Base-by-base conservation (phyloP, 83 land plant species). In the Diphasiastrum complanatum region DNA sequence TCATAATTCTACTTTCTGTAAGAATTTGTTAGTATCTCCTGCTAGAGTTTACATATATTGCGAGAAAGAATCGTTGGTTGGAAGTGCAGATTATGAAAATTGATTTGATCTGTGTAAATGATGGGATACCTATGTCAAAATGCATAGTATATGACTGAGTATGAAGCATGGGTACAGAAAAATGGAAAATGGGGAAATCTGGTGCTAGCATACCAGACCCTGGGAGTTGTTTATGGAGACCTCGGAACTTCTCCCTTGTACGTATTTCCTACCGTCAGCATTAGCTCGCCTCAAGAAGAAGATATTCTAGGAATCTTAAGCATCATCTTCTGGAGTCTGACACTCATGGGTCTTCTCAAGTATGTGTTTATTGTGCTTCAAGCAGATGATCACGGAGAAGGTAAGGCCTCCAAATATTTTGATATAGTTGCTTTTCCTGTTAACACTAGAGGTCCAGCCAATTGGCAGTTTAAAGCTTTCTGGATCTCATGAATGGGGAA, bases 351-450 rank as follows among this genome's bases (percentile, higher is more conserved):
- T 0, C 67, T 78, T 20, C 73, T 84, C 57, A 84, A 84, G 70
- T 84, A 84, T 49, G 75, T 74, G n/a, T 33, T 66, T 19, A 70
- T 84, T 23, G 85, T 78, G 18, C 68, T 84, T 6, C 72, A 73
- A 23, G 85, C 88, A 6, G 84, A 84, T 70, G 85, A 84, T 48
- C 68, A 70, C 46, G 89, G 89, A 41, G 89, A 81, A 84, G 89
- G 86, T 83, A 71, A 23, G 14, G 18, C 16, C 51, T 32, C 16
- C 30, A 3, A 12, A 10, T 50, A 8, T 40, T 40, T 16, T 16
- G 43, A 40, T 8, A 40, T 40, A 16, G 8, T 40, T 8, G 43
- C 8, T 8, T 8, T 8, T 40, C n/a, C n/a, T n/a, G n/a, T n/a
- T n/a, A n/a, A n/a, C n/a, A n/a, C n/a, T n/a, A n/a, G n/a, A n/a